Conservation (phyloP, 352 stramenopile species). For the Ochromonadaceae sp. region DNA sequence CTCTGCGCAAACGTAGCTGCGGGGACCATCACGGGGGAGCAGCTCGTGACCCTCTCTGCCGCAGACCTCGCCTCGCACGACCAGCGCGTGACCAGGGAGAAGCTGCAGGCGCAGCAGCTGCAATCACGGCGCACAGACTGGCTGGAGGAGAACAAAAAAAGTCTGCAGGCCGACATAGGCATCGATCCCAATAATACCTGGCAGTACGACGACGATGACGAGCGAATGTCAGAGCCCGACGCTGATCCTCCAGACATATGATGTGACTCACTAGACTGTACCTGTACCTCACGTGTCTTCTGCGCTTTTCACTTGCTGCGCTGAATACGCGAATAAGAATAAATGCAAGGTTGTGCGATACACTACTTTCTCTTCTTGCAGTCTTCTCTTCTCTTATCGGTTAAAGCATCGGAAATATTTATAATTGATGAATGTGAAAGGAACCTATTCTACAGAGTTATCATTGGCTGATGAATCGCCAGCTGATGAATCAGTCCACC, state of each 20-base stretch:
- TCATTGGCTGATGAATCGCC: too few relatives aligned
- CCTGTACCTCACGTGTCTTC: too few relatives aligned
- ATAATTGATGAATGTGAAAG: too few relatives aligned
- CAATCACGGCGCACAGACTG: background rate
- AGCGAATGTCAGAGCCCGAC: background rate
- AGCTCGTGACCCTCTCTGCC: background rate
- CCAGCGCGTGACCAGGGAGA: background rate
- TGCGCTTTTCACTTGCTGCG: too few relatives aligned
- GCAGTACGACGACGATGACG: constrained; percentile 9
- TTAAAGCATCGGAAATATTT: too few relatives aligned
- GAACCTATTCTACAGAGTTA: too few relatives aligned
- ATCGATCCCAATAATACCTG: constrained; percentile 9
- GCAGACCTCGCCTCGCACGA: background rate
- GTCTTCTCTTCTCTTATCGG: too few relatives aligned
- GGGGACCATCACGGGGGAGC: background rate
- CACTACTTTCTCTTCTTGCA: too few relatives aligned
- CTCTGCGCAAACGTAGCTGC: background rate
- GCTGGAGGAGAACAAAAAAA: background rate
- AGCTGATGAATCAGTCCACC: too few relatives aligned
- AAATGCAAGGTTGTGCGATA: too few relatives aligned
- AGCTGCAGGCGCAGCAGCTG: background rate
- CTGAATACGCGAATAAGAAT: too few relatives aligned
- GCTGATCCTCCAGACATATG: background rate
- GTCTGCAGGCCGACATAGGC: background rate
- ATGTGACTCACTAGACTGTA: background rate